These are phyloP conservation scores for Cryphonectria parasitica DNA, from an alignment of 2,329 filamentous ascomycete genomes.

Conservation along the genomic window DNA sequence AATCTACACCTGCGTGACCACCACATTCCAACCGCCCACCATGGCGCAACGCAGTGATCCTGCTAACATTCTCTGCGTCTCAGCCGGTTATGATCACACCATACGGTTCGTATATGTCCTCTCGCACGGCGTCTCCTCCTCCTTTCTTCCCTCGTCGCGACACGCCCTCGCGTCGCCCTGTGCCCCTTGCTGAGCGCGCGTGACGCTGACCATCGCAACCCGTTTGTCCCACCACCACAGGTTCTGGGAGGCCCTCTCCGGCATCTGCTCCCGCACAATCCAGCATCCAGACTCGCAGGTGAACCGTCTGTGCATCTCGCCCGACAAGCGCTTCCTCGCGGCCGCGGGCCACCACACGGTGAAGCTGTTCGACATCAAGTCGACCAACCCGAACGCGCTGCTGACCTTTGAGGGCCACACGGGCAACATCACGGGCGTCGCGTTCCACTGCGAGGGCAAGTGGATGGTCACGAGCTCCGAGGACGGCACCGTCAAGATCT, in stretches of 20 bases:
- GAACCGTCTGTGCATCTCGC: constrained; percentile 96
- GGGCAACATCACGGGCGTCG: constrained; percentile 92
- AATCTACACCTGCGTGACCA: constrained; percentile 3
- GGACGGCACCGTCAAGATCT: constrained; percentile 95
- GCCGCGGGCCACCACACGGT: constrained; percentile 81
- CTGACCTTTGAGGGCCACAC: constrained; percentile 96
- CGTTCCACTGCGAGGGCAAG: constrained; percentile 98
- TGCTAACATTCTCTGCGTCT: constrained; percentile 30
- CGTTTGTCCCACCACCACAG: constrained; percentile 48
- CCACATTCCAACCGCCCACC: not conserved
- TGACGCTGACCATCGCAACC: constrained; percentile 17
- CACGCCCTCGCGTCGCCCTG: not conserved
- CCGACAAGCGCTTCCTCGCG: constrained; percentile 94
- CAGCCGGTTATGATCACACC: constrained; percentile 66
- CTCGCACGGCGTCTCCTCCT: not conserved
- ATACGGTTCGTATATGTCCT: constrained; percentile 51
- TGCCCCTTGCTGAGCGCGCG: not conserved
- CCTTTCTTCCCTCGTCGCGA: not conserved
- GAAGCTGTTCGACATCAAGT: constrained; percentile 98
- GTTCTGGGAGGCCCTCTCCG: constrained; percentile 98
- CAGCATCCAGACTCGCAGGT: constrained; percentile 98
- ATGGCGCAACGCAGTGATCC: constrained; percentile 12
- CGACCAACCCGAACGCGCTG: constrained; percentile 91
- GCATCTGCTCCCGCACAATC: constrained; percentile 97
- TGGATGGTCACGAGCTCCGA: constrained; percentile 99